Base-by-base conservation (phyloP, 192 early-diverging fungal genomes). In the Entophlyctis luteolus region DNA sequence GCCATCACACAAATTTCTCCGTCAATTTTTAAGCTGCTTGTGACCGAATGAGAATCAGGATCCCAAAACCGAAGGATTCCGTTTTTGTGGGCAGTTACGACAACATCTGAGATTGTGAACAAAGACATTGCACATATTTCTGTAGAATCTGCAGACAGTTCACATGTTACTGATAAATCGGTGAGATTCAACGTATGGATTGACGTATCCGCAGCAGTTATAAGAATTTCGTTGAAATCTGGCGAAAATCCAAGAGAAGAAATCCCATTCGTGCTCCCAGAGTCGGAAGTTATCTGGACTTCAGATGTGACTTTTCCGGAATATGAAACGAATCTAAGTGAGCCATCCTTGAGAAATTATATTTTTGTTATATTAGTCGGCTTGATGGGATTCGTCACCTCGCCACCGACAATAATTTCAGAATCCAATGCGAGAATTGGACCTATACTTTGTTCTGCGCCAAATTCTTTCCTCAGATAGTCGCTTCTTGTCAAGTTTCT, bases 201-300 rank as follows among this genome's bases (percentile, higher is more conserved):
- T 12, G 49, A 50, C 33, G 59, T 37, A 48, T 75, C 65, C 10
- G 18, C 35, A 37, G 63, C 45, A 25, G 66, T 47, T 20, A 83
- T 49, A 12, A 68, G 10, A 12, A 81, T 29, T 10, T 55, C 46
- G 5, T 48, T 33, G 39, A 77, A 84, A 46, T 76, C 71, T 1
- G 83, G 80, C 1, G 80, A 80, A 49, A 72, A 70, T n/a, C 31
- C 39, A 18, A 84, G 39, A 10, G 34, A 16, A 22, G 37, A 4
- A 33, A 82, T 71, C 1, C 45, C 62, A 32, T 32, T 27, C n/a
- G n/a, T n/a, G n/a, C n/a, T n/a, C n/a, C n/a, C n/a, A n/a, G n/a
- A n/a, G n/a, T n/a, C n/a, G n/a, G n/a, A n/a, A n/a, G n/a, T n/a
- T n/a, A n/a, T n/a, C n/a, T n/a, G n/a, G n/a, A n/a, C n/a, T n/a